Evolutionary conservation across 2,329 filamentous ascomycete genomes (phyloP).

Genomic region (Colletotrichum sp.): DNA sequence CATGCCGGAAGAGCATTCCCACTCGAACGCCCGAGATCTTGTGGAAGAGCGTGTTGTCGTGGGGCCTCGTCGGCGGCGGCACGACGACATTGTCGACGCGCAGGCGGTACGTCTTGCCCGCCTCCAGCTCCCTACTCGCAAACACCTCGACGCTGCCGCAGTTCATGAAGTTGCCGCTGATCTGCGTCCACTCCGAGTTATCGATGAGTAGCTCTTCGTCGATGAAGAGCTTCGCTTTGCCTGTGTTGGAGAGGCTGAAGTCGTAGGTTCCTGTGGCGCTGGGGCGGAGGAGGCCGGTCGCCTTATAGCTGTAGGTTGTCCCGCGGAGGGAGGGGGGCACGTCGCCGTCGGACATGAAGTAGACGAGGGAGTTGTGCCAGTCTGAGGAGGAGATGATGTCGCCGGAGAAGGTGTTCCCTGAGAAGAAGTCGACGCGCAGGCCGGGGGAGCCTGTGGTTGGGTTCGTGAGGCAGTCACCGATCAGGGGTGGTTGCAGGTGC

Average conservation of each 20-base stretch:
- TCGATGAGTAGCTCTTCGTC: constrained; percentile 48
- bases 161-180: constrained; percentile 35
- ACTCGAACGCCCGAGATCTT: constrained; percentile 24
- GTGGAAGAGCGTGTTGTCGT: constrained; percentile 29
- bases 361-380: constrained; percentile 24
- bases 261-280: constrained; percentile 29
- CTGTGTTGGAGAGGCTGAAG: constrained; percentile 28
- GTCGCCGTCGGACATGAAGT: constrained; percentile 27
- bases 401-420: constrained; percentile 18
- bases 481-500: constrained; percentile 18
- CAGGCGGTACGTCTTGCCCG: constrained; percentile 12
- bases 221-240: constrained; percentile 26
- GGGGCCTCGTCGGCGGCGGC: constrained; percentile 17
- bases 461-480: neutral
- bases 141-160: constrained; percentile 23
- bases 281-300: constrained; percentile 30
- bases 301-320: constrained; percentile 31
- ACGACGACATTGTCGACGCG: constrained; percentile 25
- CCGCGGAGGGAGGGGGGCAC: constrained; percentile 22
- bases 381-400: constrained; percentile 5
- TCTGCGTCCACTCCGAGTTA: constrained; percentile 48
- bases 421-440: constrained; percentile 23
- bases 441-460: neutral
- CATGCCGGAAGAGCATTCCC: neutral
- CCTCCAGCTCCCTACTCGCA: neutral